These are phyloP conservation scores for Strigomonas culicis DNA, from an alignment of 208 protist genomes.

Conservation along the genomic window DNA sequence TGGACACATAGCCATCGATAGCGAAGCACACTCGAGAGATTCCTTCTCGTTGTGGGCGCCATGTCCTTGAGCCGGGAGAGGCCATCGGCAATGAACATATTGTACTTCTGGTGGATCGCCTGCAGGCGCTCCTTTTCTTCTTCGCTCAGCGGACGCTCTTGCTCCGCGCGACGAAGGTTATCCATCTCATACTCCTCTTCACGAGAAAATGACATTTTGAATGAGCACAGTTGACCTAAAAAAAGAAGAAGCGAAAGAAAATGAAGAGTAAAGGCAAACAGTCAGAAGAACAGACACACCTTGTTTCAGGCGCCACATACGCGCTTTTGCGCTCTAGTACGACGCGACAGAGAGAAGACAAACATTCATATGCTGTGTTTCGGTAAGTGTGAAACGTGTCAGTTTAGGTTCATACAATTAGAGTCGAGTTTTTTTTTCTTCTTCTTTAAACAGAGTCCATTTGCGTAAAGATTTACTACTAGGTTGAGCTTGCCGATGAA, in stretches of 20 bases:
- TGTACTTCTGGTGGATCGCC: conserved; percentile 26
- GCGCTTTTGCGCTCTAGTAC: no score
- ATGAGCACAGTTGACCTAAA: neutral
- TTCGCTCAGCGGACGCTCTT: conserved; percentile 13
- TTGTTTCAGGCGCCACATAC: no score
- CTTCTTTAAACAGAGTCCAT: neutral
- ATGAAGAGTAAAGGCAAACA: conserved; percentile 8
- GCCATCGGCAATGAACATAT: conserved; percentile 31
- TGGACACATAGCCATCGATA: no score
- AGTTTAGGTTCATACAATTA: no score
- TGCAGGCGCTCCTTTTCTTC: conserved; percentile 20
- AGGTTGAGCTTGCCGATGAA: conserved; percentile 1
- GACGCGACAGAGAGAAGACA: no score
- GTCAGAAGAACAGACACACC: conserved; percentile 4
- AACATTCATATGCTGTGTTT: no score
- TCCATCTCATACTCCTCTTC: conserved; percentile 38
- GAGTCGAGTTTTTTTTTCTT: conserved; percentile 5
- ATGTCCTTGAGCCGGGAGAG: conserved; percentile 22
- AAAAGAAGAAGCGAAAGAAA: conserved; percentile 1
- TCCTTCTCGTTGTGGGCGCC: conserved; percentile 10
- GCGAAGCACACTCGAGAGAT: no score
- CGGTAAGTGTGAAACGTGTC: no score
- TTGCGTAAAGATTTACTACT: neutral
- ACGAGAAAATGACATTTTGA: conserved; percentile 22
- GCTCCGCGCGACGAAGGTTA: conserved; percentile 12